Base-by-base conservation (phyloP, 2,329 filamentous ascomycete species). In the Leptoxyphium fumago region DNA sequence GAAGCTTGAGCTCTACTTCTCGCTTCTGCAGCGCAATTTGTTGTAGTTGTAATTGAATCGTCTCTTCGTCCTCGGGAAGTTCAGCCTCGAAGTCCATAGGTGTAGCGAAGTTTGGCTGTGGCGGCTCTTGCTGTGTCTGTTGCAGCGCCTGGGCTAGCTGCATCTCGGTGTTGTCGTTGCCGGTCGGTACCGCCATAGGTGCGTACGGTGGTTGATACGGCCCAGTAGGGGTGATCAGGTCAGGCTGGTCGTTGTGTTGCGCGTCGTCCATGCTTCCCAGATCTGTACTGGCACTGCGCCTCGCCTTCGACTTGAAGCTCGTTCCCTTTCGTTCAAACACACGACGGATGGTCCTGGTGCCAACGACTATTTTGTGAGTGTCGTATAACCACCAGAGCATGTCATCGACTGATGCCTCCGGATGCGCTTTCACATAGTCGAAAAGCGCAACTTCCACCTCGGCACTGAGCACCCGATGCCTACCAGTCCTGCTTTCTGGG, bases 361-460 rank as follows among this genome's bases (percentile, higher is more conserved):
- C 59, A 34, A 61, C 59, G 15, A 61, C 60, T 28, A 62, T 58
- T 49, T 59, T 53, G 46, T 61, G 56, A 1, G 50, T 55, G 38
- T 62, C 59, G 51, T 61, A 61, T 8, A 62, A 48, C 59, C 59
- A 62, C 60, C 60, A 62, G 10, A 61, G 52, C 58, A 62, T 62
- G 45, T 62, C 59, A 42, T 62, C 60, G 40, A 61, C 58, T 10
- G 56, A 57, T 51, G 60, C 51, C 29, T 59, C 56, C 41, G 57
- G 59, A 40, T 61, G 59, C 36, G 54, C 49, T 30, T 56, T 56
- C 18, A 59, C 56, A 53, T 61, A 54, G 40, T 60, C 55, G 50
- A 60, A 59, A 14, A 62, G 53, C 38, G 55, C 55, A 28, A 47
- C 51, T 45, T 62, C 60, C 28, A 61, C 52, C 32, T 61, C 60